These are phyloP conservation scores for Evernia prunastri DNA, from an alignment of 495 filamentous ascomycete species.

Conservation along the genomic window DNA sequence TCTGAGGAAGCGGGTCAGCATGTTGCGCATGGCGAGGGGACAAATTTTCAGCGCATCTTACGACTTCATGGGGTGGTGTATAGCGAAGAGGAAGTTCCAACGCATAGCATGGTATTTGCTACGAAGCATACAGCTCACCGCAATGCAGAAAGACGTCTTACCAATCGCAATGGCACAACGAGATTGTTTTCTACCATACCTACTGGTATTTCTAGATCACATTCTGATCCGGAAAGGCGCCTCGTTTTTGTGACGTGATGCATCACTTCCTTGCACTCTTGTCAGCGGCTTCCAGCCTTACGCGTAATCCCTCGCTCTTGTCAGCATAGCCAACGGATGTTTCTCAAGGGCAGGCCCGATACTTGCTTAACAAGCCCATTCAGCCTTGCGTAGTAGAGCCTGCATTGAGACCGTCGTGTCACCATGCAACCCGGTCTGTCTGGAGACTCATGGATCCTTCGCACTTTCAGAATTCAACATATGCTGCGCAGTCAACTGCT, in stretches of 20 bases:
- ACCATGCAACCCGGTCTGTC: background rate
- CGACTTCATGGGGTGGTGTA: background rate
- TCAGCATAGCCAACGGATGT: no score
- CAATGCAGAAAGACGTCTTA: background rate
- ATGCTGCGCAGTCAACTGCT: background rate
- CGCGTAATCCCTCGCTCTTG: background rate
- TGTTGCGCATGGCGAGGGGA: background rate
- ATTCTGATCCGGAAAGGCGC: background rate
- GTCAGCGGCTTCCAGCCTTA: background rate
- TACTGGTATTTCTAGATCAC: background rate
- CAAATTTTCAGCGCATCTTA: background rate
- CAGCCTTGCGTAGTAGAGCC: background rate
- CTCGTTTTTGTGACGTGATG: background rate
- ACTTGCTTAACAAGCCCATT: background rate
- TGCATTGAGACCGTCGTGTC: background rate
- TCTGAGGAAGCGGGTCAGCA: background rate
- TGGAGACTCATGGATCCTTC: background rate
- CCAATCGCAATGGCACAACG: background rate
- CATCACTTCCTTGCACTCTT: background rate
- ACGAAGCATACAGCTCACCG: background rate
- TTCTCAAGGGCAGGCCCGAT: background rate
- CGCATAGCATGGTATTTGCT: background rate
- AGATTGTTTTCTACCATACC: background rate
- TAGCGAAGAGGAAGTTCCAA: background rate
- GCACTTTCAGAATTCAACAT: background rate